Conservation (phyloP, 352 stramenopile species). For the Globisporangium megalacanthum region DNA sequence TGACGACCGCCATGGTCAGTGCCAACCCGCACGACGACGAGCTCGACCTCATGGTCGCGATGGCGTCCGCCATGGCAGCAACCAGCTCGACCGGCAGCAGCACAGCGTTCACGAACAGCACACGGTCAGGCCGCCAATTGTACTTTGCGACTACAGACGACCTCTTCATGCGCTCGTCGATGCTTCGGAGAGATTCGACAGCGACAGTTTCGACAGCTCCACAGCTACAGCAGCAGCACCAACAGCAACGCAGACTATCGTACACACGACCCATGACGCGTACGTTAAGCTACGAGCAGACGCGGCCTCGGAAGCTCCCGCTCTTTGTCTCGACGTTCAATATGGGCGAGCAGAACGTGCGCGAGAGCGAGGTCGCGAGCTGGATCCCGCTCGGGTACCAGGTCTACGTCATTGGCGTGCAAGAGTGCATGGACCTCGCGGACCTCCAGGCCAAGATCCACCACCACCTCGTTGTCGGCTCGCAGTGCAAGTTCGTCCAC, state of each 20-base stretch:
- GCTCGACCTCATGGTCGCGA: slow-evolving; percentile 12
- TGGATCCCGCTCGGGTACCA: slow-evolving; percentile 58
- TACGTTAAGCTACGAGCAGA: slow-evolving; percentile 4
- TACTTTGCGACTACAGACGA: slow-evolving; percentile 8
- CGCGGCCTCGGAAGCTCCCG: slow-evolving; percentile 33
- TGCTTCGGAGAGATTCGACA: slow-evolving; percentile 2
- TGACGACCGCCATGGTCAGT: too few species aligned
- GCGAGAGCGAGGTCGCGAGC: slow-evolving; percentile 39
- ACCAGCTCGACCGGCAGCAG: not conserved
- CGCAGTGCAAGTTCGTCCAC: slow-evolving; percentile 58
- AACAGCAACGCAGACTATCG: slow-evolving; percentile 5
- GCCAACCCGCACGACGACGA: slow-evolving; percentile 12
- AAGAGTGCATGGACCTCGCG: slow-evolving; percentile 82
- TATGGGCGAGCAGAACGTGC: slow-evolving; percentile 75
- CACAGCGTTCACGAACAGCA: slow-evolving; percentile 2
- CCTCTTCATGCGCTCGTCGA: slow-evolving; percentile 14
- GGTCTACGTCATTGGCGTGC: slow-evolving; percentile 18
- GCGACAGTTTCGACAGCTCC: not conserved
- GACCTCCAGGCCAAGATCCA: slow-evolving; percentile 66
- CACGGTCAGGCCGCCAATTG: not conserved
- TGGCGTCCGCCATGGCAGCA: slow-evolving; percentile 3
- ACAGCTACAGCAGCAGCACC: too few species aligned
- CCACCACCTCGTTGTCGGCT: slow-evolving; percentile 46
- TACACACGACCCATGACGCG: not conserved
- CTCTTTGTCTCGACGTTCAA: slow-evolving; percentile 86